Percentiles rank a stretch among this genome's conserved stretches.
These are phyloP conservation scores for Zygoascus flipseniorum DNA, from an alignment of 805 yeast genomes.

Conservation along the genomic window DNA sequence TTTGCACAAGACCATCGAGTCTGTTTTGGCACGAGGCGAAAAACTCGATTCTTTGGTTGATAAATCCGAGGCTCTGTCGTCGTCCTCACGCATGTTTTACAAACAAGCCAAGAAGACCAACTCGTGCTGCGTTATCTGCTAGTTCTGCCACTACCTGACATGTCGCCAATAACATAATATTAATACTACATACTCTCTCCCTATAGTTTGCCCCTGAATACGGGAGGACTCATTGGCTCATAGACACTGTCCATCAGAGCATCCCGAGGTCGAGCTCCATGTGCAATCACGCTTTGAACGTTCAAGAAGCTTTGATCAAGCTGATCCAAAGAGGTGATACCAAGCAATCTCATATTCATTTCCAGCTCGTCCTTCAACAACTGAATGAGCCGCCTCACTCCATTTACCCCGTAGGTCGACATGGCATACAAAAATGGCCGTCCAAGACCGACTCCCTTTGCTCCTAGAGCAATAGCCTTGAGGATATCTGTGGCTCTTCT, in stretches of 20 bases:
- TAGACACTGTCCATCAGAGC: slow-evolving; percentile 47
- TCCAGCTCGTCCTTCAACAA: slow-evolving; percentile 61
- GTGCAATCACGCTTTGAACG: slow-evolving; percentile 34
- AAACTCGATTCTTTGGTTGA: slow-evolving; percentile 89
- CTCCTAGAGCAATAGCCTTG: slow-evolving; percentile 71
- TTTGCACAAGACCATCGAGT: slow-evolving; percentile 89
- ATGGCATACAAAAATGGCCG: slow-evolving; percentile 70
- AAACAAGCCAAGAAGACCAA: slow-evolving; percentile 94
- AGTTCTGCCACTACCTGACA: not conserved
- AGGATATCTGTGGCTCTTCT: slow-evolving; percentile 70
- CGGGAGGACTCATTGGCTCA: slow-evolving; percentile 44
- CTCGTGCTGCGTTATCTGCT: slow-evolving; percentile 68
- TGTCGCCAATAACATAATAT: not conserved
- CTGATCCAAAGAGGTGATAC: slow-evolving; percentile 54
- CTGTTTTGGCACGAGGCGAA: slow-evolving; percentile 93
- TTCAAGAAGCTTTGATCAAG: slow-evolving; percentile 59
- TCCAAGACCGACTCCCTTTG: slow-evolving; percentile 67
- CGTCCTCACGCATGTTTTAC: slow-evolving; percentile 87
- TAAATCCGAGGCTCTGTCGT: slow-evolving; percentile 85
- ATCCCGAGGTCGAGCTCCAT: slow-evolving; percentile 43
- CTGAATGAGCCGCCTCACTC: slow-evolving; percentile 57
- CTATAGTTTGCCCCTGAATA: slow-evolving; percentile 35
- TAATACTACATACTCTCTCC: not conserved
- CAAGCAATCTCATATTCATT: slow-evolving; percentile 73
- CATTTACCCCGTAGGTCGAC: slow-evolving; percentile 73